Base-by-base conservation (phyloP, 805 yeast species). In the Ogataea trehalophila region DNA sequence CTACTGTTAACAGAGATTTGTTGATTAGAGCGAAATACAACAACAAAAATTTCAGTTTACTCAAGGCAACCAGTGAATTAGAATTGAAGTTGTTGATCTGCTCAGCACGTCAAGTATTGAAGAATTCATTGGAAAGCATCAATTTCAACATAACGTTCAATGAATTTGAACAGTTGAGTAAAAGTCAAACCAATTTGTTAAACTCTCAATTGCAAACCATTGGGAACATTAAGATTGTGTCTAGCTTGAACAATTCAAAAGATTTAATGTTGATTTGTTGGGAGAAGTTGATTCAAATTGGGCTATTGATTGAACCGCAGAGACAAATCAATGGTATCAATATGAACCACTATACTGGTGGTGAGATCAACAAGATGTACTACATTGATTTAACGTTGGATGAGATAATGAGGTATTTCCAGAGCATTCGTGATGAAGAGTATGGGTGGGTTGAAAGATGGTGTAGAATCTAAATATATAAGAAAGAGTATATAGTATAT, bases 91-190 rank as follows among this genome's bases (percentile, higher is more conserved):
- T 92, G 37, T 66, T 88, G 14, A 80, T 91, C 5, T 80, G 89
- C 39, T 84, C 91, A 0, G 87, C 95, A 0, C 72, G 97, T 40
- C 82, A 83, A 44, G 71, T 80, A 22, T 71, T 78, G 43, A 85
- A 82, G 55, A 73, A 73, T 29, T 81, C 77, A 18, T 65, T 79
- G 22, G 80, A 72, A 14, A 72, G 73, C n/a, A 75, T 87, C 17
- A 91, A 88, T 62, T 83, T 90, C 65, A 87, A 86, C 54, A 67
- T 89, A 48, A 85, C 83, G 0, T 85, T 82, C 62, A 82, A 81
- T 33, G 98, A 92, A 62, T 92, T 54, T 45, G 45, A 69, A 45
- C 57, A 64, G 7, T 53, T 65, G 20, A 47, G 62, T 0, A 56
- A 56, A 17, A 48, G 62, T 47, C 50, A 54, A 23, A 59, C 67